Conservation (phyloP, 257 asterid genomes). For the Solanum etuberosum region DNA sequence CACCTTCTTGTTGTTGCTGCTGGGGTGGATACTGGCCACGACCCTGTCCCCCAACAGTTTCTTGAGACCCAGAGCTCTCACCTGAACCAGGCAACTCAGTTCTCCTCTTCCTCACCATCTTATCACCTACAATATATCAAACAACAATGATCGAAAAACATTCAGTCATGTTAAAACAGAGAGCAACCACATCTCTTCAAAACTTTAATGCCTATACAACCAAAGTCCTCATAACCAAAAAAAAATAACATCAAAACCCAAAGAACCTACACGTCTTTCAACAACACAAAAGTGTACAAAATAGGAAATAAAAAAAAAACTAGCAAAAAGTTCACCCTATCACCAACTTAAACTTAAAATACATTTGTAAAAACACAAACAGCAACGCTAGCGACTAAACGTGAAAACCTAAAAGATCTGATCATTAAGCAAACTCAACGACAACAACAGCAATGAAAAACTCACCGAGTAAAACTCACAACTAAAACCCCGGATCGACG, state of each 20-base stretch:
- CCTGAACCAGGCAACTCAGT: slow-evolving; percentile 52
- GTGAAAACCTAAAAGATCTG: background rate
- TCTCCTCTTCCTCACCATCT: slow-evolving; percentile 76
- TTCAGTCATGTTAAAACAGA: background rate
- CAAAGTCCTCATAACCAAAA: background rate
- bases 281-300: background rate
- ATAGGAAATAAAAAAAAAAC: background rate
- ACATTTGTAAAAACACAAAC: background rate
- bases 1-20: slow-evolving; percentile 34
- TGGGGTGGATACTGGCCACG: slow-evolving; percentile 22
- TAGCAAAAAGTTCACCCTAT: background rate
- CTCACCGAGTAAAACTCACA: background rate
- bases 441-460: background rate
- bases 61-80: slow-evolving; percentile 52
- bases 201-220: background rate
- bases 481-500: background rate
- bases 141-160: background rate
- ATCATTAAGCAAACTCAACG: background rate
- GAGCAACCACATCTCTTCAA: background rate
- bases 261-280: background rate
- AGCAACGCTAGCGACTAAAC: background rate
- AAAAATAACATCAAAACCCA: background rate
- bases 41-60: slow-evolving; percentile 48
- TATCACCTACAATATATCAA: slow-evolving; percentile 19
- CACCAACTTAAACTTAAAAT: background rate